Evolutionary conservation across 306 rosid genomes (phyloP), one percentile per base, ranked within the genome.

Genomic region (Cercis canadensis): DNA sequence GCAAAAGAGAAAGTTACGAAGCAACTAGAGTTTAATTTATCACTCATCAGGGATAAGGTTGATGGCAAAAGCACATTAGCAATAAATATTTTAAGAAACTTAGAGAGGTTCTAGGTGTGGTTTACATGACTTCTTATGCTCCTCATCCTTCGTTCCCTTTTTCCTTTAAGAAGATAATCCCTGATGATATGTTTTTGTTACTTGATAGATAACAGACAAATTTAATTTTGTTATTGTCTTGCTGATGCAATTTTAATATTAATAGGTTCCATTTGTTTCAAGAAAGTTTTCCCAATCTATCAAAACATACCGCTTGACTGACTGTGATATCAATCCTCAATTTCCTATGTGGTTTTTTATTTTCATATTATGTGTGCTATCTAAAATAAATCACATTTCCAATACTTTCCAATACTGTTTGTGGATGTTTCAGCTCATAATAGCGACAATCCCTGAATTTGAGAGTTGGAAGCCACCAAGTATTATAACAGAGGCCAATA

Each of bases 401-500:
- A 34, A 62, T 62, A 46, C 73, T 70, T 29, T 57, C 17, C 31
- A 34, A 62, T 62, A 46, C 73, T 73, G 18, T 77, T 72, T 65
- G 58, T 56, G 40, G 68, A 63, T 65, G 62, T 66, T 82, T 64
- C 84, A 93, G 98, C 88, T 93, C 61, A 80, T 93, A 78, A 77
- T 93, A 70, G 98, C 92, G 2, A 88, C 98, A 33, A 43, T 82
- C 63, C 90, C 96, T 62, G 88, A 81, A 64, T 84, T 85, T 53
- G 45, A 77, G 62, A 70, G 84, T 56, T 89, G 80, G 45, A 87
- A 81, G 73, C 82, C 84, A 16, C 89, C 96, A 2, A 83, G 98
- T 78, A 90, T 93, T 70, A 80, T 93, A 45, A 84, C 93, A 4
- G 98, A 90, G 62, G 97, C 82, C 62, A 93, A 93, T 82, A 90